A percentile compares a stretch with the other conserved stretches of the same genome.
Evolutionary conservation across 345 rosid genomes (phyloP).

Genomic region (Kernera saxatilis): DNA sequence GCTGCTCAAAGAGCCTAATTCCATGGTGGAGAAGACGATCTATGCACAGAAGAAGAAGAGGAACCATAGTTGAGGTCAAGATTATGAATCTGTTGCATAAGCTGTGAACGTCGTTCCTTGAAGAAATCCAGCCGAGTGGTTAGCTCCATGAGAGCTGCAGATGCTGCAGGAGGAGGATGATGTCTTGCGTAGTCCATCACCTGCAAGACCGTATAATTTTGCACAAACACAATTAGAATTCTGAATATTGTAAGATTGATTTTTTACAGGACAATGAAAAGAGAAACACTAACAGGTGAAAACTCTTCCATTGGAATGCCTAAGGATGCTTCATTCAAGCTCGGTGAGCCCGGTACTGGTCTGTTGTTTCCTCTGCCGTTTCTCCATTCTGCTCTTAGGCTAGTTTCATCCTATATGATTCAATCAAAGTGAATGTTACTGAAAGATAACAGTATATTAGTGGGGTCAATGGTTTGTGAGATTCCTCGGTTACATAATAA

Average conservation of each 20-base stretch:
- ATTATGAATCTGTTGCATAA: conserved; percentile 93
- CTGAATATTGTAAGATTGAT: not conserved
- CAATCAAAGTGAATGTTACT: not conserved
- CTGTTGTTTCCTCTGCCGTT: conserved; percentile 71
- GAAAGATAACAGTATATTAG: not conserved
- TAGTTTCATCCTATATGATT: conserved; percentile 45
- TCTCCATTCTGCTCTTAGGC: conserved; percentile 63
- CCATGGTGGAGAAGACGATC: conserved; percentile 88
- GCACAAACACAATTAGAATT: not conserved
- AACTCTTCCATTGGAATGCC: conserved; percentile 30
- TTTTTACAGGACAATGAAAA: not conserved
- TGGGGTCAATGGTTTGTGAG: not conserved
- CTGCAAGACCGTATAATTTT: conserved; percentile 32
- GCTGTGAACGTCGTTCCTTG: conserved; percentile 95
- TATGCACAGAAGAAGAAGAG: conserved; percentile 56
- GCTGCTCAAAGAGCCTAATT: conserved; percentile 31
- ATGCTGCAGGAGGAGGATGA: conserved; percentile 55
- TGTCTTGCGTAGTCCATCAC: conserved; percentile 35
- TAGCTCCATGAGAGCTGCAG: conserved; percentile 84
- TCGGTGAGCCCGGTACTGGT: conserved; percentile 44
- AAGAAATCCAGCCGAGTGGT: conserved; percentile 92
- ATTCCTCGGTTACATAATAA: not conserved
- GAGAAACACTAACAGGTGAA: conserved; percentile 23
- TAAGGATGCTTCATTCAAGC: conserved; percentile 24
- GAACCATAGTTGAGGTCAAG: conserved; percentile 79